Percentiles rank a stretch among this genome's conserved stretches.
These are phyloP conservation scores for Solanum stenotomum DNA, from an alignment of 257 asterid genomes.

Conservation along the genomic window DNA sequence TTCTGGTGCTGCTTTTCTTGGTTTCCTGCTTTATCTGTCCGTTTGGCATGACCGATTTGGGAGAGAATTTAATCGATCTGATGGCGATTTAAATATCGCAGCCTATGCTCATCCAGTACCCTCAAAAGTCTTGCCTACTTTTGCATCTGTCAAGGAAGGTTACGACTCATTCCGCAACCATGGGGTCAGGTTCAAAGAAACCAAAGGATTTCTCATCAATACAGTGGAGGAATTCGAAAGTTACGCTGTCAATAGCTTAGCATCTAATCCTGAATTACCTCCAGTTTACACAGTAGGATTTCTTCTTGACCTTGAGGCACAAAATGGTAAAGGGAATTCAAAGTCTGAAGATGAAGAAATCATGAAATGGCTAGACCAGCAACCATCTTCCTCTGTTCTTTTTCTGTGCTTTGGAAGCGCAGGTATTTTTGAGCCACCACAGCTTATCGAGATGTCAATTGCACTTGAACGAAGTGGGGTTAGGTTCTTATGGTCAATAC, in stretches of 20 bases:
- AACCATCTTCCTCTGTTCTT: not conserved
- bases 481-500: too few relatives aligned
- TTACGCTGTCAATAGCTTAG: not conserved
- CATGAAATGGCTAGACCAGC: constrained; percentile 1
- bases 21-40: not conserved
- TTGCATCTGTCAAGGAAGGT: not conserved
- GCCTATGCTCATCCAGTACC: constrained; percentile 5
- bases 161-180: not conserved
- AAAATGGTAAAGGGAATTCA: not conserved
- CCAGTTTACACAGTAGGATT: constrained; percentile 6
- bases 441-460: not conserved
- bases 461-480: too few relatives aligned
- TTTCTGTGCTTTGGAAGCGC: constrained; percentile 2
- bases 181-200: not conserved
- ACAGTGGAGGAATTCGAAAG: constrained; percentile 10
- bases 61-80: not conserved
- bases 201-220: constrained; percentile 11
- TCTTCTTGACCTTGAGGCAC: not conserved
- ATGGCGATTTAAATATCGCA: not conserved
- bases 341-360: not conserved
- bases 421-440: constrained; percentile 2
- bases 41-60: not conserved
- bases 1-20: constrained; percentile 5
- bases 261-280: not conserved
- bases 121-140: not conserved